A percentile compares a stretch with the other conserved stretches of the same genome.
Evolutionary conservation across 306 rosid species (phyloP).

Genomic region (Purshia tridentata): DNA sequence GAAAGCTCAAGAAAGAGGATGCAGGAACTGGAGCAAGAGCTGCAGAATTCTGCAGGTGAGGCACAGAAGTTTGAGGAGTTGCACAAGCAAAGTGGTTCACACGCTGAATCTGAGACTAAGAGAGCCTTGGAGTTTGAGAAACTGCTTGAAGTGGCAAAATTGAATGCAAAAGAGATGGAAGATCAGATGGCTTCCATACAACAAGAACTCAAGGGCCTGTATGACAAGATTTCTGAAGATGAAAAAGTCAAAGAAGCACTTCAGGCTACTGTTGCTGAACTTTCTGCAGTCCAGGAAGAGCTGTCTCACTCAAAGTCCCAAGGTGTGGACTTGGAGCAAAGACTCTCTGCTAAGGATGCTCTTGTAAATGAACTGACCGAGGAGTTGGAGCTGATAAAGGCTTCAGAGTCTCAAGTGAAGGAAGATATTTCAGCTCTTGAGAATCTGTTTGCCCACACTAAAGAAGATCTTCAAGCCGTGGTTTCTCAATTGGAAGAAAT

Average conservation of each 20-base stretch:
- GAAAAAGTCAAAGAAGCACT: conserved; percentile 74
- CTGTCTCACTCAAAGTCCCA: conserved; percentile 63
- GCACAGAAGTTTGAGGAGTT: conserved; percentile 73
- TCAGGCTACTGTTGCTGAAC: conserved; percentile 57
- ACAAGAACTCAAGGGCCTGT: conserved; percentile 70
- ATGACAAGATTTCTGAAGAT: conserved; percentile 67
- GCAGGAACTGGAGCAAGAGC: conserved; percentile 61
- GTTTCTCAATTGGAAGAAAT: conserved; percentile 59
- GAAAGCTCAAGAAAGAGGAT: conserved; percentile 66
- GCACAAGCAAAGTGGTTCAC: conserved; percentile 76
- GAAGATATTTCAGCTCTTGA: conserved; percentile 77
- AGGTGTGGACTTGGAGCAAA: conserved; percentile 47
- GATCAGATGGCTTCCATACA: conserved; percentile 64
- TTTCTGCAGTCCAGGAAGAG: conserved; percentile 67
- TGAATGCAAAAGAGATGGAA: conserved; percentile 54
- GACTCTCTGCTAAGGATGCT: conserved; percentile 57
- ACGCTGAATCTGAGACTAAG: conserved; percentile 71
- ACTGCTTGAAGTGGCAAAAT: conserved; percentile 65
- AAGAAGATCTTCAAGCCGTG: conserved; percentile 67
- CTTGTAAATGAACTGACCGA: conserved; percentile 47
- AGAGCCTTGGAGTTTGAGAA: conserved; percentile 69
- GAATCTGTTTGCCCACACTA: conserved; percentile 46
- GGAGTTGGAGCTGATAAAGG: conserved; percentile 52
- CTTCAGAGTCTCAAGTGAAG: conserved; percentile 63
- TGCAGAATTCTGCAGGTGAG: conserved; percentile 56